Evolutionary conservation across 805 yeast genomes (phyloP), one percentile per base, ranked within the genome.

Genomic region (Kregervanrija delftensis): DNA sequence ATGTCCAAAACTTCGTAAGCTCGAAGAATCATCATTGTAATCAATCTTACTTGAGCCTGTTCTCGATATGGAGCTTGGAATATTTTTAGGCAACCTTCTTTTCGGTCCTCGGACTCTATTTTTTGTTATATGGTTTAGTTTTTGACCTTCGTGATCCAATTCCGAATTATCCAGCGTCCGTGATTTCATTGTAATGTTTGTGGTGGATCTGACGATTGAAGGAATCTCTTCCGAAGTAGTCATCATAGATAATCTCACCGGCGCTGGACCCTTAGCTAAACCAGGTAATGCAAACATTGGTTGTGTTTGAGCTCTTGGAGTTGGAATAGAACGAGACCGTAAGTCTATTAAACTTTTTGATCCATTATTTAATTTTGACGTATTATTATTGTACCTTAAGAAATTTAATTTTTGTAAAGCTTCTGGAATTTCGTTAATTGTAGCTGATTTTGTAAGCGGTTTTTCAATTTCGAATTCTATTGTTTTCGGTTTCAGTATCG

Each of bases 31-130:
- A n/a, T 11, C 5, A 15, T 17, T 34, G n/a, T 14, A 22, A 13
- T 34, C 34, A 2, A 10, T 33, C 15, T 32, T 28, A n/a, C n/a
- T 3, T 37, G 14, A 12, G 10, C 28, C 15, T 14, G 15, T 5
- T 5, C 42, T 17, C 33, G 16, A 13, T 17, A 11, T 37, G 12
- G 42, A 32, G 16, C 39, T 30, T 6, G 40, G 30, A 13, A 56
- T 40, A 9, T 30, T 49, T 42, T 65, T 63, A 1, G 81, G 80
- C 14, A 72, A 60, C 41, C 72, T 61, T 49, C 81, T 59, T 53
- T 68, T 73, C 0, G 82, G 82, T 0, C 82, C 82, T 44, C 64
- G 70, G 13, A 79, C 62, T 43, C 82, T 60, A 0, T 58, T 45
- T 52, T 76, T 77, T 38, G 67, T 75, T 2, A 71, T 58, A 55